A percentile compares a stretch with the other conserved stretches of the same genome.
phyloP scores from a whole-genome alignment of 176 grass and related monocot genomes.

The Leersia perrieri region DNA sequence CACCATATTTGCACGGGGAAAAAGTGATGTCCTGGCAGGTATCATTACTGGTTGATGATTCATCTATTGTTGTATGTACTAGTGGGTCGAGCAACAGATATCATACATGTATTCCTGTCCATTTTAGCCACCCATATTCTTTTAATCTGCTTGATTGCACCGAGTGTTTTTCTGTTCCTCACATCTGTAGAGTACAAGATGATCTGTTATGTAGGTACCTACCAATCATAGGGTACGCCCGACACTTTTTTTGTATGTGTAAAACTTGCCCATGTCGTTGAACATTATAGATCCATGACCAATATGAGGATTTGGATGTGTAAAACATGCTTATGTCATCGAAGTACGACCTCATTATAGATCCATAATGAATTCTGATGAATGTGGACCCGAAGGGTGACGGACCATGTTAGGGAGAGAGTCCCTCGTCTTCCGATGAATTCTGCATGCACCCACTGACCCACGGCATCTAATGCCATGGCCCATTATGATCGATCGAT shows the following conservation, averaged over 20 bases:
- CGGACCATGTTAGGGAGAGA: no score
- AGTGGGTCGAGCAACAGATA: background rate
- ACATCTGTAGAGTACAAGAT: constrained; percentile 22
- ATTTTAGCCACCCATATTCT: background rate
- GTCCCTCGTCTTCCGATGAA: no score
- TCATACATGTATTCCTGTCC: background rate
- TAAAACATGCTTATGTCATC: background rate
- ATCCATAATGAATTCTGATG: background rate
- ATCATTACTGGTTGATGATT: constrained; percentile 71
- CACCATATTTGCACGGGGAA: constrained; percentile 71
- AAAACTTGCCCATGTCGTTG: background rate
- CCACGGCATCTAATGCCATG: background rate
- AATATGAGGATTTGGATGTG: background rate
- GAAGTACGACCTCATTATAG: background rate
- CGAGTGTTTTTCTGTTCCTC: background rate
- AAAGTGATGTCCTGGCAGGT: constrained; percentile 65
- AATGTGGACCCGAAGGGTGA: no score
- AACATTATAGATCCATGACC: background rate
- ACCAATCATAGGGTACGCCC: background rate
- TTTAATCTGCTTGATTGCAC: constrained; percentile 10
- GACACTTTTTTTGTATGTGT: background rate
- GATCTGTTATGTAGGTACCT: background rate
- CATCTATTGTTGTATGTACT: background rate
- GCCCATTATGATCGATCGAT: background rate
- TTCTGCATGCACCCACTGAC: background rate